Conservation (phyloP, 192 early-diverging fungal species). For the Bifiguratus adelaidae region DNA sequence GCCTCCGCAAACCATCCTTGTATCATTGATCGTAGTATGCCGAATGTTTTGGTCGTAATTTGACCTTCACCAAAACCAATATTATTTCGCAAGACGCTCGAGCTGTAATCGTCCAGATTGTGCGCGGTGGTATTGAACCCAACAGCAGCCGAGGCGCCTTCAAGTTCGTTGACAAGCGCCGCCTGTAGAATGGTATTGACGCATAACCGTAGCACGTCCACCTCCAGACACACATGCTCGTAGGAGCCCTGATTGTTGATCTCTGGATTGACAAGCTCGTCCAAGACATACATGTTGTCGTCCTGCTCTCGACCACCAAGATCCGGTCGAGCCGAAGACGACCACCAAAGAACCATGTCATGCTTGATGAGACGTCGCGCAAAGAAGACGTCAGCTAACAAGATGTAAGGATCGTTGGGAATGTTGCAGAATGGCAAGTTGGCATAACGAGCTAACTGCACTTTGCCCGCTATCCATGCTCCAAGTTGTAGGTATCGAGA, state of each 20-base stretch:
- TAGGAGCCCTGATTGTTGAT: constrained; percentile 71
- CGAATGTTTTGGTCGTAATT: constrained; percentile 49
- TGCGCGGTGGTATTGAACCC: constrained; percentile 33
- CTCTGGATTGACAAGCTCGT: constrained; percentile 55
- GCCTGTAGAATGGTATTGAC: constrained; percentile 77
- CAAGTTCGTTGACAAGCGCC: constrained; percentile 65
- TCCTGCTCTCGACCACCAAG: constrained; percentile 81
- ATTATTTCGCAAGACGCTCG: constrained; percentile 24
- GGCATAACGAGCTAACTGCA: constrained; percentile 67
- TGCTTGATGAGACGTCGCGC: constrained; percentile 66
- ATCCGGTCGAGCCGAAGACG: constrained; percentile 66
- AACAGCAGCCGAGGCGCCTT: constrained; percentile 35
- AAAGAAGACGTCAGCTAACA: constrained; percentile 76
- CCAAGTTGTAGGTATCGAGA: constrained; percentile 64
- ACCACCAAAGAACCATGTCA: constrained; percentile 90
- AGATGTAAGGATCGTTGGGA: constrained; percentile 67
- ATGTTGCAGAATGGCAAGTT: constrained; percentile 91
- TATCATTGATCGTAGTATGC: constrained; percentile 66
- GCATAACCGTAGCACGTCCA: constrained; percentile 70
- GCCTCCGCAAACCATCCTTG: constrained; percentile 71
- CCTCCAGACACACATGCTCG: constrained; percentile 71
- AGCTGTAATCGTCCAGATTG: constrained; percentile 51
- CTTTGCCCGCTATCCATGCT: constrained; percentile 60
- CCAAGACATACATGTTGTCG: constrained; percentile 43
- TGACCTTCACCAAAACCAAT: constrained; percentile 26